Evolutionary conservation across 2,329 filamentous ascomycete species (phyloP).

Genomic region (Sarocladium brachiariae): DNA sequence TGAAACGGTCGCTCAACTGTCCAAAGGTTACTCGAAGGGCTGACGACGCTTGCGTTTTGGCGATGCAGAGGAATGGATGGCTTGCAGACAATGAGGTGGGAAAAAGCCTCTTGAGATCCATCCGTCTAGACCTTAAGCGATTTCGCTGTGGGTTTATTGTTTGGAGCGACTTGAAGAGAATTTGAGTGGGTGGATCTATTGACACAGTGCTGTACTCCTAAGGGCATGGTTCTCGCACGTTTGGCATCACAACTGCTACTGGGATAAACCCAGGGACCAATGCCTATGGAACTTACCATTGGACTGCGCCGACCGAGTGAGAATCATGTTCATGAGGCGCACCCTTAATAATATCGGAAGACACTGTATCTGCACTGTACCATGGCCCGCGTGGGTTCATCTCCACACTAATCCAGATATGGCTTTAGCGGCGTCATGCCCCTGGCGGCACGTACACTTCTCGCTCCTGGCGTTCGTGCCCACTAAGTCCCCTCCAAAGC

Average conservation of each 20-base stretch:
- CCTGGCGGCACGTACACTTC: not conserved
- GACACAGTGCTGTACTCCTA: not conserved
- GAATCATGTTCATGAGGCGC: too few relatives aligned
- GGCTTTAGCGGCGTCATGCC: not conserved
- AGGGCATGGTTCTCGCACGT: not conserved
- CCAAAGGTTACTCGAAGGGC: not conserved
- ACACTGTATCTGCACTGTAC: not conserved
- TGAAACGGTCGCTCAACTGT: conserved; percentile 3
- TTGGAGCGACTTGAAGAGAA: not conserved
- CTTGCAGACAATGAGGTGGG: not conserved
- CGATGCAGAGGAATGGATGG: not conserved
- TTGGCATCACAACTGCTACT: not conserved
- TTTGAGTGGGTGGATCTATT: not conserved
- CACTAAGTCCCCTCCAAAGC: not conserved
- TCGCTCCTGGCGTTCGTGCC: not conserved
- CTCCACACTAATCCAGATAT: not conserved
- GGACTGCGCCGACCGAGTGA: too few relatives aligned
- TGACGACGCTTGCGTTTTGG: not conserved
- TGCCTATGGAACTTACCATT: too few relatives aligned
- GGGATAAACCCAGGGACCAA: not conserved
- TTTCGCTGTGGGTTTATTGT: not conserved
- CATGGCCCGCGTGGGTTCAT: not conserved
- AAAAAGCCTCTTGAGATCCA: not conserved
- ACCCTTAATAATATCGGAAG: too few relatives aligned
- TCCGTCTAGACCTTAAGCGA: not conserved